Conservation (phyloP, 176 grass and related monocot genomes). For the Phoenix roebelenii region DNA sequence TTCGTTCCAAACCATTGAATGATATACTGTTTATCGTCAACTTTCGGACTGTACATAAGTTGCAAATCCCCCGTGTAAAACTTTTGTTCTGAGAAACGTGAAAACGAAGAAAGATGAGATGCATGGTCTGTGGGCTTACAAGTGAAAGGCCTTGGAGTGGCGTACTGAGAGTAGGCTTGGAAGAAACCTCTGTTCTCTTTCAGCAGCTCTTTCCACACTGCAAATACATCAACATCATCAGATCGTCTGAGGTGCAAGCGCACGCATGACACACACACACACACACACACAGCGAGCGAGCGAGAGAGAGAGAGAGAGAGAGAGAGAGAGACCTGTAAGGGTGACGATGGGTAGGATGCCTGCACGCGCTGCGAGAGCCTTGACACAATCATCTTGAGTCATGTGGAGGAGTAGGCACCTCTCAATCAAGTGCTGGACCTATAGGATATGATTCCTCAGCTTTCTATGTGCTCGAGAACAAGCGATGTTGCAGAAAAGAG, state of each 20-base stretch:
- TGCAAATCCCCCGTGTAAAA: too few species aligned
- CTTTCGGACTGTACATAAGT: too few species aligned
- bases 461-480: too few species aligned
- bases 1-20: too few species aligned
- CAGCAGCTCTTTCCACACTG: conserved; percentile 24
- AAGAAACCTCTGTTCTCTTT: conserved; percentile 30
- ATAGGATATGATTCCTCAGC: neutral
- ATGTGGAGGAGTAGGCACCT: conserved; percentile 26
- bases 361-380: conserved; percentile 19
- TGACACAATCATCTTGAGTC: conserved; percentile 25
- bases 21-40: too few species aligned
- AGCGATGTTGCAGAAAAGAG: too few species aligned
- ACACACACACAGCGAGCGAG: neutral
- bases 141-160: too few species aligned
- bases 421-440: conserved; percentile 33
- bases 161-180: conserved; percentile 11
- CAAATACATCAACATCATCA: neutral
- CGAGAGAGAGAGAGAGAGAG: neutral
- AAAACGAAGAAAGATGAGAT: too few species aligned
- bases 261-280: neutral
- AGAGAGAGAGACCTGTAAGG: conserved; percentile 16
- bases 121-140: too few species aligned
- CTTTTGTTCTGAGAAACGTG: too few species aligned
- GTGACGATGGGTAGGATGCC: conserved; percentile 17
- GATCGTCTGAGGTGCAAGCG: neutral